Evolutionary conservation across 2,329 filamentous ascomycete species (phyloP), one percentile per base, ranked within the genome.

Genomic region (Neonectria neomacrospora): DNA sequence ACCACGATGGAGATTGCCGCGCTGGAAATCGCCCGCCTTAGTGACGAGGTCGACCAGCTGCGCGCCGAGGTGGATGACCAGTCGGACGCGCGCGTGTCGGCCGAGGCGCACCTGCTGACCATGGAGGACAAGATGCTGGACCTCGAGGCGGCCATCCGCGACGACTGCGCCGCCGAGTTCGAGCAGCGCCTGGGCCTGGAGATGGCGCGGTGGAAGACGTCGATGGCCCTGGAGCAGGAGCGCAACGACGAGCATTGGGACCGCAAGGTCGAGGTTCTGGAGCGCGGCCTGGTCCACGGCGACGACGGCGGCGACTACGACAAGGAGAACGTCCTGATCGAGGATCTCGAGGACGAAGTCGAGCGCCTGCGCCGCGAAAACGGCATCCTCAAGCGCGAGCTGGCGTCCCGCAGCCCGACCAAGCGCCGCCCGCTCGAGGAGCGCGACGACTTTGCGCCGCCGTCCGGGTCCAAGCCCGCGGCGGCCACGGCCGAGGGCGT

Each of bases 101-200:
- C 91, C 3, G 94, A 97, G 74, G 85, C 90, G 2, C 90, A 90
- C 67, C 86, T 95, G 66, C 82, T 89, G 39, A 88, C 88, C 3
- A 89, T 92, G 79, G 87, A 92, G 45, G 88, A 92, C 23, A 78
- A 85, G 5, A 81, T 89, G 72, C 70, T 88, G 5, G 87, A 90
- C 54, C 82, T 97, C 12, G 96, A 99, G 76, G 89, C 92, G 70
- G 90, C 91, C 6, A 88, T 98, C 30, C 90, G 96, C 22, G 95
- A 97, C 73, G 95, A 98, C 70, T 95, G 94, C 71, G 94, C 90
- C 70, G 84, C 82, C 2, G 96, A 97, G 74, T 96, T 97, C 82
- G 96, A 99, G 74, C 82, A 86, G 63, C 87, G 88, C 11, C 84
- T 97, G 50, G 86, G 89, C 20, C 80, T 90, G 12, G 94, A 97